A percentile compares a stretch with the other conserved stretches of the same genome.
These are phyloP conservation scores for Gossypioides kirkii DNA, from an alignment of 345 rosid genomes.

Conservation along the genomic window DNA sequence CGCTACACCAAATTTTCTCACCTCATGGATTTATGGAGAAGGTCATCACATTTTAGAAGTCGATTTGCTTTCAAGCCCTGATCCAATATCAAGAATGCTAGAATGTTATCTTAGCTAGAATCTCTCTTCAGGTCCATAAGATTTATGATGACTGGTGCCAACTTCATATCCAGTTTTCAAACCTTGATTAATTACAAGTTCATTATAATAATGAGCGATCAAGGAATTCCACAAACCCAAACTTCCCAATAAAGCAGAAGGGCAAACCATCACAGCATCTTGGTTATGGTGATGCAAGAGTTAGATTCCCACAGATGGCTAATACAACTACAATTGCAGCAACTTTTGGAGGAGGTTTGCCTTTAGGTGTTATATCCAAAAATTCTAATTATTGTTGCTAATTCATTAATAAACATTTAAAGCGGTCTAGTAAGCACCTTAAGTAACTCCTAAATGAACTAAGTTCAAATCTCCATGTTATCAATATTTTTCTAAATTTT, in stretches of 20 bases:
- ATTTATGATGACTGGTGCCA: constrained; percentile 97
- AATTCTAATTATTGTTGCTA: too few species aligned
- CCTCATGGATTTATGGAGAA: constrained; percentile 91
- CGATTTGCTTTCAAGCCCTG: constrained; percentile 87
- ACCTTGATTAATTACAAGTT: constrained; percentile 96
- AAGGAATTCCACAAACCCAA: constrained; percentile 96
- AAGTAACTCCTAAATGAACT: too few species aligned
- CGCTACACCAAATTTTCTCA: constrained; percentile 91
- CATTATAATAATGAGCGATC: constrained; percentile 95
- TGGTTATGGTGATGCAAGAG: constrained; percentile 76
- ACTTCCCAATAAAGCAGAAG: constrained; percentile 82
- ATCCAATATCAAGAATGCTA: constrained; percentile 75
- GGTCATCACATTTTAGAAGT: constrained; percentile 96
- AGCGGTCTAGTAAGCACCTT: too few species aligned
- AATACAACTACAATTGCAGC: constrained; percentile 89
- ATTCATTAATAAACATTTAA: too few species aligned
- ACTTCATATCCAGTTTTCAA: constrained; percentile 91
- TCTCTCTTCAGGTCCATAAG: constrained; percentile 95
- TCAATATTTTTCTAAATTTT: too few species aligned
- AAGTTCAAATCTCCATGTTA: too few species aligned
- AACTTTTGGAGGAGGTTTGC: constrained; percentile 94
- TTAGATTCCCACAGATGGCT: constrained; percentile 28
- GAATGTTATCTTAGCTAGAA: constrained; percentile 76
- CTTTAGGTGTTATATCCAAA: too few species aligned
- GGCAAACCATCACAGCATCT: constrained; percentile 78